Percentiles rank a stretch among this genome's conserved stretches.
Evolutionary conservation across 1,284 basidiomycete species (phyloP).

Genomic region (Polyporus tsugae): DNA sequence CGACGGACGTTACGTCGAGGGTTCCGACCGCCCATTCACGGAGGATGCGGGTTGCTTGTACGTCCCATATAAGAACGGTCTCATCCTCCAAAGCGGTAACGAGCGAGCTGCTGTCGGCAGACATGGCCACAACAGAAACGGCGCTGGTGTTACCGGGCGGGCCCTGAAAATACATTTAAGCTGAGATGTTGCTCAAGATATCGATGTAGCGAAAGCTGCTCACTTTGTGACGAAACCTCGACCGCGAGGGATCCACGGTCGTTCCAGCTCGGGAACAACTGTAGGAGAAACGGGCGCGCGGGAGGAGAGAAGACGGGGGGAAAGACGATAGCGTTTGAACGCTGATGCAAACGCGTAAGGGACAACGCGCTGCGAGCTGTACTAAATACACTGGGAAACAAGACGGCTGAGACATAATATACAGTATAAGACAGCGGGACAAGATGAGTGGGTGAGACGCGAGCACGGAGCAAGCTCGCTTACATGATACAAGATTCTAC

Average conservation of each 20-base stretch:
- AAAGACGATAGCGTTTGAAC: neutral
- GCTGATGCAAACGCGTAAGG: neutral
- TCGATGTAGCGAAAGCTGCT: too few species aligned
- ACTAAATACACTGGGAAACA: neutral
- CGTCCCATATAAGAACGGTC: neutral
- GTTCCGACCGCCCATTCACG: neutral
- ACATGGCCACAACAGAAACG: neutral
- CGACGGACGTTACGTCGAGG: neutral
- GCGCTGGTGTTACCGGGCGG: too few species aligned
- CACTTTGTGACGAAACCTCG: too few species aligned
- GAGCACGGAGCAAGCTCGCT: neutral
- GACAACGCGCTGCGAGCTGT: neutral
- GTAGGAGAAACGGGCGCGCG: neutral
- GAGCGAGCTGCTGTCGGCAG: neutral
- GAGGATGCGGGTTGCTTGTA: neutral
- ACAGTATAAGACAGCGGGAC: too few species aligned
- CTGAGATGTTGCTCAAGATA: too few species aligned
- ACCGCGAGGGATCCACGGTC: too few species aligned
- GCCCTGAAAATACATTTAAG: too few species aligned
- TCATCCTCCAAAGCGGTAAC: neutral
- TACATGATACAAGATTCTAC: neutral
- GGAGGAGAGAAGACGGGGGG: neutral
- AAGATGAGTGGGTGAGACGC: neutral
- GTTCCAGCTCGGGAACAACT: too few species aligned
- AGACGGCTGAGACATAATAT: too few species aligned